Percentiles rank a stretch among this genome's conserved stretches.
Evolutionary conservation across 805 yeast species (phyloP).

Genomic region (Metschnikowia proteae): DNA sequence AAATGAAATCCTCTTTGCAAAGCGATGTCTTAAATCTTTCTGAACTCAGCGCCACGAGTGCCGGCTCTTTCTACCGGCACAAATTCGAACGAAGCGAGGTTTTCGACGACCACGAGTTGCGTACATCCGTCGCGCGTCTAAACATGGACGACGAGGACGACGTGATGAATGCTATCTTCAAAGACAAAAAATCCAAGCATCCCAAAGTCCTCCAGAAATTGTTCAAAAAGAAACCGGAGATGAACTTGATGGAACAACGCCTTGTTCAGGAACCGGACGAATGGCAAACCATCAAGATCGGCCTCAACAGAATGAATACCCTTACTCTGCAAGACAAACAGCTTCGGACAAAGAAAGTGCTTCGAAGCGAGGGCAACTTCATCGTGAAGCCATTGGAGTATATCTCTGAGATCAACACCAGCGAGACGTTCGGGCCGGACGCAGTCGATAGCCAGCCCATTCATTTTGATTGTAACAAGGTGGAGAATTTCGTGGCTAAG

Average conservation of each 20-base stretch:
- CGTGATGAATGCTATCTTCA: slow-evolving; percentile 40
- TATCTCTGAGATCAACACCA: slow-evolving; percentile 39
- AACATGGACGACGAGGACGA: slow-evolving; percentile 24
- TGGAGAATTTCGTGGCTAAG: slow-evolving; percentile 31
- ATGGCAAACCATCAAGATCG: slow-evolving; percentile 27
- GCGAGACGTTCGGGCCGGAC: slow-evolving; percentile 31
- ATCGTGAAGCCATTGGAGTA: slow-evolving; percentile 42
- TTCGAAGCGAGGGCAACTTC: slow-evolving; percentile 34
- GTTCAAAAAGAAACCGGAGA: slow-evolving; percentile 27
- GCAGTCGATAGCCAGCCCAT: slow-evolving; percentile 8
- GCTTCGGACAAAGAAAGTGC: slow-evolving; percentile 59
- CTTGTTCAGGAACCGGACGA: slow-evolving; percentile 31
- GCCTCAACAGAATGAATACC: slow-evolving; percentile 65
- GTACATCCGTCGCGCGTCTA: slow-evolving; percentile 18
- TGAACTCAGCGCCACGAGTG: slow-evolving; percentile 84
- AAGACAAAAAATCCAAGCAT: slow-evolving; percentile 39
- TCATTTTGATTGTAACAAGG: slow-evolving; percentile 23
- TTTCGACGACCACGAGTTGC: slow-evolving; percentile 10
- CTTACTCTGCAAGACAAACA: slow-evolving; percentile 66
- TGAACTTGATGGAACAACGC: slow-evolving; percentile 46
- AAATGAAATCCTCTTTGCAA: slow-evolving; percentile 38
- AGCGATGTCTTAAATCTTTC: slow-evolving; percentile 49
- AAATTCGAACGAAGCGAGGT: slow-evolving; percentile 43
- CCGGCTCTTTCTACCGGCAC: slow-evolving; percentile 80
- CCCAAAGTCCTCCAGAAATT: slow-evolving; percentile 46